phyloP scores from a whole-genome alignment of 1,284 basidiomycete genomes.

The Rhodotorula glutinis region DNA sequence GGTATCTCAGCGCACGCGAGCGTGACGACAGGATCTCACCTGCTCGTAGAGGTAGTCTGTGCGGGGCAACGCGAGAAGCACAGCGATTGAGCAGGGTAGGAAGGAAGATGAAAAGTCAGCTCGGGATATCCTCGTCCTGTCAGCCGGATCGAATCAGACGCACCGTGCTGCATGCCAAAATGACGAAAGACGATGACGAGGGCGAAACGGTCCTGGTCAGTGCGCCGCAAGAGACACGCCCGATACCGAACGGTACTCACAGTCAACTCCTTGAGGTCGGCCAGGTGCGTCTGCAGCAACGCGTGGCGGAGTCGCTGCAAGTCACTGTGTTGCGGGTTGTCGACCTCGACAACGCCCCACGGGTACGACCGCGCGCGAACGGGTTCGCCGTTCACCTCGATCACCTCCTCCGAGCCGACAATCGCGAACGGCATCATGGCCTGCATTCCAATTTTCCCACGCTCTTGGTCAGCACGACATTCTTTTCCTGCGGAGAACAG shows the following conservation, averaged over 20 bases:
- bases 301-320: conserved; percentile 88
- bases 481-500: neutral
- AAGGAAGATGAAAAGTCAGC: neutral
- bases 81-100: neutral
- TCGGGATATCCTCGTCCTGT: too few relatives aligned
- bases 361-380: conserved; percentile 93
- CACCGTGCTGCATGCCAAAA: conserved; percentile 7
- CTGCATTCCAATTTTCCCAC: too few relatives aligned
- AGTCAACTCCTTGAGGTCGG: conserved; percentile 69
- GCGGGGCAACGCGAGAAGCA: neutral
- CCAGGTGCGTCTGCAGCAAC: conserved; percentile 86
- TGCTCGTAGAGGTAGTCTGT: conserved; percentile 62
- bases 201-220: neutral
- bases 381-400: conserved; percentile 85
- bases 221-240: too few relatives aligned
- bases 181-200: neutral
- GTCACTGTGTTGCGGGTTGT: conserved; percentile 98
- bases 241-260: neutral
- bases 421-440: conserved; percentile 93
- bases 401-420: conserved; percentile 94
- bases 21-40: too few relatives aligned
- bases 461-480: neutral
- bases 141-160: neutral
- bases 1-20: too few relatives aligned
- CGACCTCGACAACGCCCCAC: conserved; percentile 97